Conservation (phyloP, 1,139 yeast genomes). For the Taphrina communis region DNA sequence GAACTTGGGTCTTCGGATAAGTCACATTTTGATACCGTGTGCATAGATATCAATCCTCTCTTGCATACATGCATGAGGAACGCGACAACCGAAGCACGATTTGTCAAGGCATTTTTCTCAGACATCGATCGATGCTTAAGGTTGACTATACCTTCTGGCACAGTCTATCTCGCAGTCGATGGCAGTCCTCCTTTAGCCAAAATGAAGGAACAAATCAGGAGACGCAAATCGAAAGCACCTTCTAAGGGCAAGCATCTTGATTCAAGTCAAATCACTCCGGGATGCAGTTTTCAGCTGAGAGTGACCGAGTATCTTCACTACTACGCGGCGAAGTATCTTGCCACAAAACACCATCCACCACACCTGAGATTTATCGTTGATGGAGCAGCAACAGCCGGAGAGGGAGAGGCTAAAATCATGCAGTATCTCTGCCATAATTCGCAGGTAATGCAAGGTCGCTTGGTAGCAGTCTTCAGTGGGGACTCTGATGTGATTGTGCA, state of each 20-base stretch:
- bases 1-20: slow-evolving; percentile 13
- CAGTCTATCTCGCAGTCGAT: slow-evolving; percentile 37
- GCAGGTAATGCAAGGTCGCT: background rate
- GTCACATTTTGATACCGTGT: slow-evolving; percentile 23
- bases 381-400: slow-evolving; percentile 34
- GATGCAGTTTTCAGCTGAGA: slow-evolving; percentile 25
- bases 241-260: slow-evolving; percentile 31
- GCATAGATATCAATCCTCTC: slow-evolving; percentile 35
- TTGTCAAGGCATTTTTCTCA: slow-evolving; percentile 21
- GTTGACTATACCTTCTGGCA: slow-evolving; percentile 18
- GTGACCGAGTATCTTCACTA: slow-evolving; percentile 35
- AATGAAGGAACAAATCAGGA: slow-evolving; percentile 36
- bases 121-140: slow-evolving; percentile 24
- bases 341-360: slow-evolving; percentile 18
- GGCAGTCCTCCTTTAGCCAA: slow-evolving; percentile 39
- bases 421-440: slow-evolving; percentile 7
- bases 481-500: slow-evolving; percentile 38
- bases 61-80: slow-evolving; percentile 32
- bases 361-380: slow-evolving; percentile 32
- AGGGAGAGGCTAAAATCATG: slow-evolving; percentile 39
- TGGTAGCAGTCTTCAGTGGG: slow-evolving; percentile 30
- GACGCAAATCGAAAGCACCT: slow-evolving; percentile 31
- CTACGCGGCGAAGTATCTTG: slow-evolving; percentile 31
- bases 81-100: slow-evolving; percentile 19
- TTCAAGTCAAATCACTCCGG: slow-evolving; percentile 33